Percentiles rank a stretch among this genome's conserved stretches.
Conservation (phyloP, 1,139 yeast species). For the Saccharomyces pastorianus region DNA sequence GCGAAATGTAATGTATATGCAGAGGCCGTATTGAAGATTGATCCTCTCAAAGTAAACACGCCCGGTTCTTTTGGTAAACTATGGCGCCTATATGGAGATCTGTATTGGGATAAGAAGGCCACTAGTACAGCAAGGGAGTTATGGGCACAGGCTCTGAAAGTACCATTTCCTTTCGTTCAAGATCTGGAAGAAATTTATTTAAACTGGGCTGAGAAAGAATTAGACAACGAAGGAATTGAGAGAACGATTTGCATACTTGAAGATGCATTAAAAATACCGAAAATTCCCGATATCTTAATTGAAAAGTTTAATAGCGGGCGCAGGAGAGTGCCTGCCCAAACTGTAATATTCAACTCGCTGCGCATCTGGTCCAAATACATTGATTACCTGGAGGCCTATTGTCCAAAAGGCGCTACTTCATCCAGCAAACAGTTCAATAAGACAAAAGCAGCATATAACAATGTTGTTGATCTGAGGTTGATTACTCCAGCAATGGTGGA, state of each 20-base stretch:
- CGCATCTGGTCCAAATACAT: slow-evolving; percentile 69
- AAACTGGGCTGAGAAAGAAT: slow-evolving; percentile 54
- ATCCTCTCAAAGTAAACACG: slow-evolving; percentile 46
- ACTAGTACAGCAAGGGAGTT: slow-evolving; percentile 55
- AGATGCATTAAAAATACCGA: slow-evolving; percentile 43
- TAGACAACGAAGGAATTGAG: slow-evolving; percentile 47
- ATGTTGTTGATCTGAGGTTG: slow-evolving; percentile 51
- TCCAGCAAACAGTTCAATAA: slow-evolving; percentile 33
- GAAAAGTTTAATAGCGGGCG: slow-evolving; percentile 22
- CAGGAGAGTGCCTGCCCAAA: slow-evolving; percentile 45
- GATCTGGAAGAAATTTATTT: slow-evolving; percentile 65
- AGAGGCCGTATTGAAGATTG: slow-evolving; percentile 57
- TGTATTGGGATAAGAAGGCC: slow-evolving; percentile 53
- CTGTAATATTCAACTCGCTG: slow-evolving; percentile 50
- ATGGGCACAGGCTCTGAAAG: slow-evolving; percentile 59
- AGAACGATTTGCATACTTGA: slow-evolving; percentile 49
- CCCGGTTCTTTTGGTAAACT: slow-evolving; percentile 41
- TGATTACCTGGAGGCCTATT: slow-evolving; percentile 60
- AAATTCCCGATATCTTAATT: slow-evolving; percentile 19
- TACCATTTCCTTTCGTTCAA: slow-evolving; percentile 54
- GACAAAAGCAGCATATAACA: slow-evolving; percentile 47
- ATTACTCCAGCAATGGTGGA: slow-evolving; percentile 64
- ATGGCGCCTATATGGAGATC: slow-evolving; percentile 64
- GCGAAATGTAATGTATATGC: slow-evolving; percentile 51
- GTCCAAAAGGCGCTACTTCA: slow-evolving; percentile 22